Evolutionary conservation across 2,329 filamentous ascomycete genomes (phyloP), one percentile per base, ranked within the genome.

Genomic region (Cladosporium phlei): DNA sequence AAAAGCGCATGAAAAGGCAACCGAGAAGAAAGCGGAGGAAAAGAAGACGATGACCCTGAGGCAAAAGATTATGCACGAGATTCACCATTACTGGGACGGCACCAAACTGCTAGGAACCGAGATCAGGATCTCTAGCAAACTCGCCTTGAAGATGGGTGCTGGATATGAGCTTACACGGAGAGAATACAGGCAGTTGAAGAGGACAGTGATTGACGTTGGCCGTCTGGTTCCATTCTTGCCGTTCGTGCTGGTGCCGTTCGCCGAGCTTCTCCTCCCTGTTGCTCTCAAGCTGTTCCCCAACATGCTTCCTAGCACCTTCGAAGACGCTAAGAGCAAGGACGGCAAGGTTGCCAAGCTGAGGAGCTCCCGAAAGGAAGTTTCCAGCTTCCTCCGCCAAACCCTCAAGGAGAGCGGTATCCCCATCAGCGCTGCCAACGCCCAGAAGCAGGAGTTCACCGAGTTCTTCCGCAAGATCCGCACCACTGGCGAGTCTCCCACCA

Each of bases 281-380:
- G 93, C 91, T 6, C 77, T 98, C 39, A 94, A 87, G 71, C 73
- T 98, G 35, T 98, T 98, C 80, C 93, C 93, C 66, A 97, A 97
- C 69, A 78, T 98, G 69, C 82, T 98, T 43, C 93, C 93, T 38
- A 96, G 89, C 75, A 98, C 93, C 20, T 98, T 95, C 66, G 93
- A 98, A 70, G 90, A 81, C 22, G 86, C 94, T 65, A 88, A 86
- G 62, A 84, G 88, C 51, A 94, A 89, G 67, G 93, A 98, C 61
- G 79, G 80, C 60, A 98, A 98, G 72, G 88, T 88, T 1, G 80
- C 80, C 34, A 81, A 78, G 46, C 77, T 98, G 37, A 82, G 93
- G 53, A 81, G 85, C 3, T 96, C 89, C 21, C 81, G 93, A 52
- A 95, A 95, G 68, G 90, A 96, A 65, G 91, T 98, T 58, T 95